Evolutionary conservation across 495 filamentous ascomycete species (phyloP).

Genomic region (Neurospora sp.): DNA sequence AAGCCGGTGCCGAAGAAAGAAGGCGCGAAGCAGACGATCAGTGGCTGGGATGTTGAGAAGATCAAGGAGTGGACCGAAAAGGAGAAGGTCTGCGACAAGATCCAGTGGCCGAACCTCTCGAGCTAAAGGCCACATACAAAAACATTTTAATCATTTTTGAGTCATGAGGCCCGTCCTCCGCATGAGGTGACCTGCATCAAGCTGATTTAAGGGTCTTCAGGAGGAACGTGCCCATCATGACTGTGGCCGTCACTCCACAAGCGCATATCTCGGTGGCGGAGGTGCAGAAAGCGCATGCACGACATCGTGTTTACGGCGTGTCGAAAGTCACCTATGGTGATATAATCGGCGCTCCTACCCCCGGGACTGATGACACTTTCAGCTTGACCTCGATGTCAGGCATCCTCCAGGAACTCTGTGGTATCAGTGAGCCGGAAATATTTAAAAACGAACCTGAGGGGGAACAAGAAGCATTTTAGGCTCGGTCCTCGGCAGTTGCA

Average conservation of each 20-base stretch:
- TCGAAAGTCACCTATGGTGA: neutral
- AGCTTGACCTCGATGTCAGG: neutral
- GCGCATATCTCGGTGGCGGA: neutral
- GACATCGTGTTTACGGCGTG: neutral
- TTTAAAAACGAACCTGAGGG: neutral
- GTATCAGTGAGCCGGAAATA: neutral
- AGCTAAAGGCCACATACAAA: neutral
- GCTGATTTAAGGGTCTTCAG: neutral
- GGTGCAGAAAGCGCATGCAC: neutral
- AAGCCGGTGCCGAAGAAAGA: conserved; percentile 17
- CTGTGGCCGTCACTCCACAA: neutral
- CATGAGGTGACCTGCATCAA: neutral
- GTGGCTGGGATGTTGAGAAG: conserved; percentile 30
- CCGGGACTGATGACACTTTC: neutral
- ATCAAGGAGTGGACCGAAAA: conserved; percentile 22
- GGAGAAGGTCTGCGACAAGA: conserved; percentile 18
- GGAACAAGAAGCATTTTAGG: neutral
- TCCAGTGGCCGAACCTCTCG: conserved; percentile 24
- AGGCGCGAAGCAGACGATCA: conserved; percentile 11
- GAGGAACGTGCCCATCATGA: neutral
- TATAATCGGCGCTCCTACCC: neutral
- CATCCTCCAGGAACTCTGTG: too few species aligned
- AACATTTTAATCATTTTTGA: neutral
- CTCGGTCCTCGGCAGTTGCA: neutral
- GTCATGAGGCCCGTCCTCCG: neutral